Percentiles rank a stretch among this genome's conserved stretches.
phyloP scores from a whole-genome alignment of 306 rosid genomes.

The Cucurbita pepo region DNA sequence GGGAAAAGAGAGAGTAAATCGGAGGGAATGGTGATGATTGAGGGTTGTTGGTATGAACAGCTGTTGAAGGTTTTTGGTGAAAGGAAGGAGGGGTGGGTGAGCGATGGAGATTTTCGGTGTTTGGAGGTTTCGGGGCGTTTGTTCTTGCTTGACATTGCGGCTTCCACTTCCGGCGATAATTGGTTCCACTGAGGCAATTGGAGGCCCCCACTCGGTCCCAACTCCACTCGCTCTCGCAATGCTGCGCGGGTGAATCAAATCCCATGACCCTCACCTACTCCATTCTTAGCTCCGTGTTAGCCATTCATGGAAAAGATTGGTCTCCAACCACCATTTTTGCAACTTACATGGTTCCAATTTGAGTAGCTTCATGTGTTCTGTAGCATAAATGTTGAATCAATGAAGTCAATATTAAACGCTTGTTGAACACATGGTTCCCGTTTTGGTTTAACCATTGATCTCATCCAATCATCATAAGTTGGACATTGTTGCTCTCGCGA shows the following conservation, averaged over 20 bases:
- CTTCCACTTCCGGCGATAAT: conserved; percentile 33
- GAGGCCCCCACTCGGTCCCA: conserved; percentile 33
- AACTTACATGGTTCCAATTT: too few relatives aligned
- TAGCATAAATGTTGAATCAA: too few relatives aligned
- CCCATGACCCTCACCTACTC: background rate
- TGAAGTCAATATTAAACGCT: too few relatives aligned
- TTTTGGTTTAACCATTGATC: too few relatives aligned
- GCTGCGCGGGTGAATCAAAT: background rate
- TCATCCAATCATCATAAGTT: too few relatives aligned
- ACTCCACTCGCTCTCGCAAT: background rate
- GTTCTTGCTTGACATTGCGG: conserved; percentile 48
- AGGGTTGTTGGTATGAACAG: conserved; percentile 18
- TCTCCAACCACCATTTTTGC: too few relatives aligned
- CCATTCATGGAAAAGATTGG: too few relatives aligned
- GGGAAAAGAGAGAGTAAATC: conserved; percentile 15
- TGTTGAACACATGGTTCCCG: too few relatives aligned
- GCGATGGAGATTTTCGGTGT: conserved; percentile 15
- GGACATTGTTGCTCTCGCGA: too few relatives aligned
- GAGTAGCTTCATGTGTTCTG: too few relatives aligned
- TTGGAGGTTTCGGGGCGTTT: background rate
- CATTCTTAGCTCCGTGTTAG: background rate
- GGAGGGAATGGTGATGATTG: conserved; percentile 13
- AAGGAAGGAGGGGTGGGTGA: conserved; percentile 22
- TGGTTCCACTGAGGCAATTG: conserved; percentile 29
- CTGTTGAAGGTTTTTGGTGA: background rate